Conservation (phyloP, 2,329 filamentous ascomycete genomes). For the Hypomyces rosellus region DNA sequence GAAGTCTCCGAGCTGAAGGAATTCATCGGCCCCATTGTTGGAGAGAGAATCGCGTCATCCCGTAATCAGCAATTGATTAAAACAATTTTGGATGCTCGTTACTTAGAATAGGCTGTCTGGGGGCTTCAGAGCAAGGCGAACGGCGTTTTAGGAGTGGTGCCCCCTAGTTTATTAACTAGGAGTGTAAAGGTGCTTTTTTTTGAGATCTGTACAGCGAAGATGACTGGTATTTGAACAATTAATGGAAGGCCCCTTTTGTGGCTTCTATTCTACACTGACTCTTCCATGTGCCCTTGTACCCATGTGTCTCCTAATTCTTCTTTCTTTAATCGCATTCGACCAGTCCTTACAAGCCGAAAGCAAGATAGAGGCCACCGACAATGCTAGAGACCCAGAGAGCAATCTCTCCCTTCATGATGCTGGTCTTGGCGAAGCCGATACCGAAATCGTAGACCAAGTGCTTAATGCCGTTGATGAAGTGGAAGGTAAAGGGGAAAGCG, state of each 20-base stretch:
- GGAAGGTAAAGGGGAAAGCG: constrained; percentile 55
- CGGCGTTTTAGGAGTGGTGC: constrained; percentile 19
- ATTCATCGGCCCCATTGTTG: constrained; percentile 50
- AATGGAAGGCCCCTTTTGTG: constrained; percentile 1
- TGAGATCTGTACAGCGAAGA: not conserved
- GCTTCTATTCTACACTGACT: constrained; percentile 9
- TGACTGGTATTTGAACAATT: constrained; percentile 2
- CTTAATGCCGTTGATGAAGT: constrained; percentile 49
- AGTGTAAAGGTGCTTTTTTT: not conserved
- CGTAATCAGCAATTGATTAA: constrained; percentile 43
- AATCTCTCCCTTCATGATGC: constrained; percentile 41
- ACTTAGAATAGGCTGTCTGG: constrained; percentile 35
- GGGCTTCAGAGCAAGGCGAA: constrained; percentile 15
- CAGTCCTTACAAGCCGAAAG: constrained; percentile 38
- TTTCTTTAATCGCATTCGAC: not conserved
- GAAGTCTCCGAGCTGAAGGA: constrained; percentile 44
- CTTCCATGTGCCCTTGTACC: not conserved
- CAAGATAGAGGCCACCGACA: constrained; percentile 37
- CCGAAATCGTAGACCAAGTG: constrained; percentile 49
- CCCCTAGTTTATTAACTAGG: not conserved
- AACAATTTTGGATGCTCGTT: constrained; percentile 49
- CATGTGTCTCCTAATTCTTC: not conserved
- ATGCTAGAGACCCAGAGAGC: constrained; percentile 44
- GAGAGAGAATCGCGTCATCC: constrained; percentile 39
- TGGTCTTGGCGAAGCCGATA: constrained; percentile 43